Evolutionary conservation across 441 rosid genomes (phyloP).

Genomic region (Melastoma candidum): DNA sequence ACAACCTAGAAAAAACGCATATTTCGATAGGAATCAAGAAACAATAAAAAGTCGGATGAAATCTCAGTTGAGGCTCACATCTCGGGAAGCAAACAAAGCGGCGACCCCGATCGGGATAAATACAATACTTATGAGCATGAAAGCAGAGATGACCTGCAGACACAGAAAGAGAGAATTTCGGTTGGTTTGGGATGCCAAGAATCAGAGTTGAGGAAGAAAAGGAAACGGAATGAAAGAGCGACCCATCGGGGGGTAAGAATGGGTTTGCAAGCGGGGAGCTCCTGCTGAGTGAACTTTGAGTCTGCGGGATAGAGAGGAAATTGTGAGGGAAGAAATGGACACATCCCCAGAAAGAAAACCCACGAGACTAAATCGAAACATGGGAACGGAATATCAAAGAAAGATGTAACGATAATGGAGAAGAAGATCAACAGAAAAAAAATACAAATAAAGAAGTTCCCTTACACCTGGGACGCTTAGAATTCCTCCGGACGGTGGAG

Average conservation of each 20-base stretch:
- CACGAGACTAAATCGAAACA: no score
- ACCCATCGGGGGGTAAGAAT: conserved; percentile 97
- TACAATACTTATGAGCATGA: conserved; percentile 74
- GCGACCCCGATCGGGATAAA: conserved; percentile 88
- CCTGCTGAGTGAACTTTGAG: conserved; percentile 91
- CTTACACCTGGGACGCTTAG: conserved; percentile 78
- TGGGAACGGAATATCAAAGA: no score
- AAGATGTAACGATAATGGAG: no score
- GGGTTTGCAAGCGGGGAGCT: conserved; percentile 98
- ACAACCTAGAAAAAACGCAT: conserved; percentile 48
- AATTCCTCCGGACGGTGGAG: conserved; percentile 43
- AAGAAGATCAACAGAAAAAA: no score
- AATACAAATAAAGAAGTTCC: neutral
- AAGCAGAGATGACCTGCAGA: conserved; percentile 72
- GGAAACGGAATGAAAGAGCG: conserved; percentile 6
- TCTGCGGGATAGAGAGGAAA: conserved; percentile 36
- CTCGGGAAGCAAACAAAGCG: conserved; percentile 68
- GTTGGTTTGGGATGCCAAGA: neutral
- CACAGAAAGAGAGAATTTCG: neutral
- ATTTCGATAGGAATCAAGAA: conserved; percentile 10
- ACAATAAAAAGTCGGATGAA: conserved; percentile 5
- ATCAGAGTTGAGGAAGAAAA: neutral
- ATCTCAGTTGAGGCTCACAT: conserved; percentile 34
- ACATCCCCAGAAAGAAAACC: no score
- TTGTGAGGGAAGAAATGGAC: neutral